Base-by-base conservation (phyloP, 768 basidiomycete species). In the Scleroderma bovista region DNA sequence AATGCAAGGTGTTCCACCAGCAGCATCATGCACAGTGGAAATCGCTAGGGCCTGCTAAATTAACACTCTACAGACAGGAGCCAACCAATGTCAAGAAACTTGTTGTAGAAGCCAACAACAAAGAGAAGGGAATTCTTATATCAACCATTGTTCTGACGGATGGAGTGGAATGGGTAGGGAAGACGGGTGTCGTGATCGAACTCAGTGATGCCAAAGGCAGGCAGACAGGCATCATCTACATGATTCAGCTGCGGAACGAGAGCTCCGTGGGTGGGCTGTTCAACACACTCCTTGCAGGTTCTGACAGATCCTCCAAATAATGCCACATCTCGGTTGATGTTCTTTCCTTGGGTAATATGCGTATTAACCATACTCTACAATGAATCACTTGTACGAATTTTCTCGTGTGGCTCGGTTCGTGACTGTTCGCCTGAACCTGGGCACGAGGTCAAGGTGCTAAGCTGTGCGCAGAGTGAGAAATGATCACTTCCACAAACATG, bases 11-110 rank as follows among this genome's bases (percentile, higher is more conserved):
- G 20, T 99, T 98, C 72, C 73, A 96, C 42, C 86, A 98, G 63
- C 93, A 95, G 60, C 83, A 90, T 32, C 94, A 97, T 62, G 86
- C 88, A n/a, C 92, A 95, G 64, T 99, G 96, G 96, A 99, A 96
- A 71, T 84, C 89, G 1, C 75, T 98, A 48, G 96, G 96, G 3
- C 74, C 86, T 10, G 93, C 91, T 13, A 83, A 83, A 59, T 75
- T 98, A 55, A 92, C 88, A 62, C 74, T 99, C 44, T 99, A 93
- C 65, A 79, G 76, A 41, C 84, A 95, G 63, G 74, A 78, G 49
- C 91, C 92, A 23, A 90, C 85, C 22, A 92, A 92, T 60, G 75
- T 92, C 59, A 99, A 99, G 69, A 96, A 99, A 67, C 80, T 99
- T 24, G 96, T 98, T 15, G 94, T 97, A 26, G 87, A 93, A 68